These are phyloP conservation scores for Penicillium dipodomyicola DNA, from an alignment of 495 filamentous ascomycete genomes.

Conservation along the genomic window DNA sequence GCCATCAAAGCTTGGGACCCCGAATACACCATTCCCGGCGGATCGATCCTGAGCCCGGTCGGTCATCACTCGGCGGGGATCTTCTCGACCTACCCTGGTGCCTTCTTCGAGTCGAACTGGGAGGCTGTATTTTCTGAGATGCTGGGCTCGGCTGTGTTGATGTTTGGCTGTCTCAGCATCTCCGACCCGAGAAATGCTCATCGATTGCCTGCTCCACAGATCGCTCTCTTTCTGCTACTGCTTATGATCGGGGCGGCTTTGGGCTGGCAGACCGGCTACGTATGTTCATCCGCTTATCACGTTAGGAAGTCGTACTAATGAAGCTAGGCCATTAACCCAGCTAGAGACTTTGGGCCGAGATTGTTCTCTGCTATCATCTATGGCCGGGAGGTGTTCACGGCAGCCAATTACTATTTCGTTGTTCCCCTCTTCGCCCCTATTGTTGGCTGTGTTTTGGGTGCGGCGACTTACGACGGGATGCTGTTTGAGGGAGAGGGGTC, in stretches of 20 bases:
- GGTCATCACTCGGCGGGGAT: slow-evolving; percentile 39
- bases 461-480: slow-evolving; percentile 29
- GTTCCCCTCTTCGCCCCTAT: slow-evolving; percentile 36
- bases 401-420: slow-evolving; percentile 35
- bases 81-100: slow-evolving; percentile 34
- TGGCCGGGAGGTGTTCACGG: slow-evolving; percentile 33
- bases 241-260: slow-evolving; percentile 34
- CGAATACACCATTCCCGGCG: slow-evolving; percentile 39
- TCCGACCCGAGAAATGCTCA: slow-evolving; percentile 28
- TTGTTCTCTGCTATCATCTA: slow-evolving; percentile 39
- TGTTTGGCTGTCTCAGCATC: slow-evolving; percentile 34
- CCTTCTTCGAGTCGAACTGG: slow-evolving; percentile 33
- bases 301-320: slow-evolving; percentile 6
- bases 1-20: slow-evolving; percentile 38
- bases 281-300: slow-evolving; percentile 16
- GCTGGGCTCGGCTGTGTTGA: slow-evolving; percentile 34
- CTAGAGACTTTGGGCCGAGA: slow-evolving; percentile 36
- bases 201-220: slow-evolving; percentile 31
- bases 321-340: slow-evolving; percentile 35
- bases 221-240: slow-evolving; percentile 33
- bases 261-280: slow-evolving; percentile 41
- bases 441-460: slow-evolving; percentile 33
- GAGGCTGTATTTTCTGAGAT: slow-evolving; percentile 35
- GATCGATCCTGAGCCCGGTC: slow-evolving; percentile 34
- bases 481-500: slow-evolving; percentile 37